These are phyloP conservation scores for Pichia paraexigua DNA, from an alignment of 805 yeast species.

Conservation along the genomic window DNA sequence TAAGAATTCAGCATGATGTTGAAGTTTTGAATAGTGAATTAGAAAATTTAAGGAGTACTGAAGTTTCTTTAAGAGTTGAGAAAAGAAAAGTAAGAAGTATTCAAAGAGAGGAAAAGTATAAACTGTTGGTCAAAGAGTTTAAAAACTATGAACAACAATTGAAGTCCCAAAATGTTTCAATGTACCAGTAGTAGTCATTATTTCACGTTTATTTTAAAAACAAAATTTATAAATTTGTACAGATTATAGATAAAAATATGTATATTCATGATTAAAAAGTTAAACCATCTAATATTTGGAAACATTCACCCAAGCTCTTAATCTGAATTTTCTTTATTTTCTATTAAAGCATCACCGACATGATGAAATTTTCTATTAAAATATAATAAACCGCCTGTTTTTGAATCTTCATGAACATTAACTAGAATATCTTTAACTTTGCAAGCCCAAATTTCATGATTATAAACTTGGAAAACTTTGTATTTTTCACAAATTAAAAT, in stretches of 20 bases:
- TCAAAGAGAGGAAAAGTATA: constrained; percentile 21
- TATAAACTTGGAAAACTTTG: constrained; percentile 53
- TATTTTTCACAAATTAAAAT: constrained; percentile 54
- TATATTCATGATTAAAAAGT: neutral
- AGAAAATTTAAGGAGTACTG: constrained; percentile 19
- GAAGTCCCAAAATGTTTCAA: neutral
- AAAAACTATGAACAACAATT: constrained; percentile 19
- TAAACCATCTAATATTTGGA: neutral
- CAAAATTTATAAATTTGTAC: neutral
- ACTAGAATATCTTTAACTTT: constrained; percentile 52
- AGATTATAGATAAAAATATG: neutral
- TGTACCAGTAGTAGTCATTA: neutral
- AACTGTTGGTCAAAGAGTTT: constrained; percentile 6
- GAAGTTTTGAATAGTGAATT: constrained; percentile 19
- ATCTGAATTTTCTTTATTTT: neutral
- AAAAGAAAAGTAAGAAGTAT: constrained; percentile 17
- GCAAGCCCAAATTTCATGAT: constrained; percentile 90
- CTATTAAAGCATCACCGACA: constrained; percentile 22
- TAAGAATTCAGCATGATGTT: constrained; percentile 23
- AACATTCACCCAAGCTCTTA: neutral
- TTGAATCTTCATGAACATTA: constrained; percentile 22
- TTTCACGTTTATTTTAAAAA: neutral
- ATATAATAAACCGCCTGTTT: constrained; percentile 59
- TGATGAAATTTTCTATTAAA: constrained; percentile 55
- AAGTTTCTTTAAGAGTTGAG: constrained; percentile 17